Conservation (phyloP, 2,329 filamentous ascomycete genomes). For the Parafenestella ontariensis region DNA sequence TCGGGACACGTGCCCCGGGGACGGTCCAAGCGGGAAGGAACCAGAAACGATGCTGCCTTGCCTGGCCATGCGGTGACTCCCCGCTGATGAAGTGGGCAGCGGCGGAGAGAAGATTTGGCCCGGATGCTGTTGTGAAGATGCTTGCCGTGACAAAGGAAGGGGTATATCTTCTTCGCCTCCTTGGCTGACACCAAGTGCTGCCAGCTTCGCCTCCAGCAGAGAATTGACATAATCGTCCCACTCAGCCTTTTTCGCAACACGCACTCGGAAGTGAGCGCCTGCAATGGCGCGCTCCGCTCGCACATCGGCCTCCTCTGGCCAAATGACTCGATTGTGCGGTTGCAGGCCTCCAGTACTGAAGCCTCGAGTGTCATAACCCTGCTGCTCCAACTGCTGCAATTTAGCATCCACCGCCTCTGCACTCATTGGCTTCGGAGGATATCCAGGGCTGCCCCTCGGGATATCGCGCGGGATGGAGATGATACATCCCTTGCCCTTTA, state of each 20-base stretch:
- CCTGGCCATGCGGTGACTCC: constrained; percentile 68
- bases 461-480: constrained; percentile 55
- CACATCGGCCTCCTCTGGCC: constrained; percentile 69
- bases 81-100: constrained; percentile 77
- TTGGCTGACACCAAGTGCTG: constrained; percentile 85
- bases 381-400: constrained; percentile 69
- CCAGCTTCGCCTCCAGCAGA: constrained; percentile 88
- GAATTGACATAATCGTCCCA: constrained; percentile 83
- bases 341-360: constrained; percentile 60
- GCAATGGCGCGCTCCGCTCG: constrained; percentile 61
- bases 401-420: constrained; percentile 66
- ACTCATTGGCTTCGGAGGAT: constrained; percentile 53
- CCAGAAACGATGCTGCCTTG: constrained; percentile 63
- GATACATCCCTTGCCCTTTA: constrained; percentile 55
- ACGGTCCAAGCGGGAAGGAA: constrained; percentile 65
- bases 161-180: constrained; percentile 71
- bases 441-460: constrained; percentile 50
- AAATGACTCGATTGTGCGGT: constrained; percentile 70
- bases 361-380: constrained; percentile 72
- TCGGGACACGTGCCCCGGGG: constrained; percentile 64
- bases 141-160: constrained; percentile 71
- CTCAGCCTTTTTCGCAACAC: constrained; percentile 73
- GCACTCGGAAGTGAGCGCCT: constrained; percentile 62
- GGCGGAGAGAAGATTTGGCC: constrained; percentile 84
- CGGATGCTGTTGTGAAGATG: constrained; percentile 76